These are phyloP conservation scores for Calycina marina DNA, from an alignment of 2,329 filamentous ascomycete species.

Conservation along the genomic window DNA sequence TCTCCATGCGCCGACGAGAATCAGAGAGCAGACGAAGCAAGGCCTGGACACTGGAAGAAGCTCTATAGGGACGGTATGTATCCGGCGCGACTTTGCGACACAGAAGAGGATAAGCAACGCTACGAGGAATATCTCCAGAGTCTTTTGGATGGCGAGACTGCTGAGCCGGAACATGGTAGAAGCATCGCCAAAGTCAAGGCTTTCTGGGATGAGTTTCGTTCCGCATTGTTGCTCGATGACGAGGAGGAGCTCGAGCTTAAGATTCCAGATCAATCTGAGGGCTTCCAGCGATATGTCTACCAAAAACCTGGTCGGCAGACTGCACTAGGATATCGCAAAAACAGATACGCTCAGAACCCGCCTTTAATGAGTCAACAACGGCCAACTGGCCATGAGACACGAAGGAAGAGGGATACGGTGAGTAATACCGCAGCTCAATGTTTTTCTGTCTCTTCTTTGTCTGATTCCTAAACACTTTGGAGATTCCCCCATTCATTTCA, in stretches of 20 bases:
- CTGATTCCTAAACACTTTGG: too few species aligned
- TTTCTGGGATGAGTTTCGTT: constrained; percentile 13
- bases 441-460: too few species aligned
- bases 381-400: too few species aligned
- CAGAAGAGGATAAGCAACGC: constrained; percentile 2
- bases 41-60: constrained; percentile 6
- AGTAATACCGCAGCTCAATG: too few species aligned
- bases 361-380: too few species aligned
- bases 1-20: too few species aligned
- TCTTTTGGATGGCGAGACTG: constrained; percentile 8
- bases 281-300: not conserved
- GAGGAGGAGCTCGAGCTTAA: not conserved
- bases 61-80: constrained; percentile 9
- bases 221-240: constrained; percentile 6
- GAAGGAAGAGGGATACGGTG: too few species aligned
- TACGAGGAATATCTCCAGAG: constrained; percentile 4
- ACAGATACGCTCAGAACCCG: too few species aligned
- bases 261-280: not conserved
- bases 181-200: constrained; percentile 7
- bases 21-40: constrained; percentile 7
- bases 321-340: too few species aligned
- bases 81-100: constrained; percentile 10
- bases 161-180: constrained; percentile 2
- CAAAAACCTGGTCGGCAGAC: not conserved
- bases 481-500: too few species aligned